phyloP scores from a whole-genome alignment of 2,329 filamentous ascomycete genomes.

The Daldinia sp. region DNA sequence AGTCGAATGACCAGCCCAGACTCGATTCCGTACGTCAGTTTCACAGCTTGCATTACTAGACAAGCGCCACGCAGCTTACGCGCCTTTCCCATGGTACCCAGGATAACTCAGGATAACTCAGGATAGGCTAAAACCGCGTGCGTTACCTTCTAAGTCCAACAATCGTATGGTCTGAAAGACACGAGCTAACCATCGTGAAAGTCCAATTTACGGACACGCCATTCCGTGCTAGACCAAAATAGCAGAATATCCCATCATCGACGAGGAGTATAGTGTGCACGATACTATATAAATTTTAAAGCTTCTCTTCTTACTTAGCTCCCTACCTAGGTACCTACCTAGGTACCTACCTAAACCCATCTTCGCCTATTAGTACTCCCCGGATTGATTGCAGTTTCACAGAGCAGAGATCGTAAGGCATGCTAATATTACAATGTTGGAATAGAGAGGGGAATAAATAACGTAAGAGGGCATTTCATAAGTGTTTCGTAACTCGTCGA shows the following conservation, averaged over 20 bases:
- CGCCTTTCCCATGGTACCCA: neutral
- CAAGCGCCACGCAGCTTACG: conserved; percentile 15
- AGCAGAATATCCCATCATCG: conserved; percentile 7
- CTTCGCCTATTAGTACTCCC: no score
- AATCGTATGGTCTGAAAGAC: conserved; percentile 16
- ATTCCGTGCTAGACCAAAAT: conserved; percentile 9
- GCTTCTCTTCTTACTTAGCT: no score
- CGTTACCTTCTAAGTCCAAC: conserved; percentile 6
- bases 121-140: conserved; percentile 4
- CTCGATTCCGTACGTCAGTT: conserved; percentile 8
- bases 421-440: no score
- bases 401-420: no score
- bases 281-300: no score
- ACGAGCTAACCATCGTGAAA: conserved; percentile 30
- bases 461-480: no score
- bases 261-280: conserved; percentile 16
- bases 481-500: neutral
- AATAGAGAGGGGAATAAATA: no score
- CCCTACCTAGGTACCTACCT: no score
- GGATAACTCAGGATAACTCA: conserved; percentile 1
- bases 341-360: no score
- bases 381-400: no score
- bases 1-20: conserved; percentile 11
- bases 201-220: conserved; percentile 22
- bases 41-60: conserved; percentile 25